Evolutionary conservation across 2,329 filamentous ascomycete species (phyloP), one percentile per base, ranked within the genome.

Genomic region (Colletotrichum sansevieriae): DNA sequence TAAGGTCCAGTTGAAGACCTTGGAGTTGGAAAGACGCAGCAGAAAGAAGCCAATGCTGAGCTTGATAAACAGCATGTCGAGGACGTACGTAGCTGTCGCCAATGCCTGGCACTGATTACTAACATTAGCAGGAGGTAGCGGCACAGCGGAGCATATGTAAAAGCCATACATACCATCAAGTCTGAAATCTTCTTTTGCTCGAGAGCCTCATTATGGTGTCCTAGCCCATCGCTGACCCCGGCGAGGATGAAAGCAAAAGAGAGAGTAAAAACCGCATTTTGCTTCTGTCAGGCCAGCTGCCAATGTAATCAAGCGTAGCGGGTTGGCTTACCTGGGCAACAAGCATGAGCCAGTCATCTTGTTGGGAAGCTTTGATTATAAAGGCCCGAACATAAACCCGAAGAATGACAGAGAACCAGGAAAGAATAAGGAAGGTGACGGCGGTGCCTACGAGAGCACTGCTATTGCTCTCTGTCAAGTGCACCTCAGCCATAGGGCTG

Each of bases 51-150:
- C 83, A 56, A 88, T 87, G 75, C 85, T 85, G 58, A 87, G 76
- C 75, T 88, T 88, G 76, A 87, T 83, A 68, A 88, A 83, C 80
- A 87, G 83, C 85, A 88, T 88, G 69, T 85, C 80, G 10, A 83
- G 70, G 51, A 87, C 77, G 63, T 87, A 87, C 2, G 82, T 82
- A 7, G 81, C 83, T 1, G 84, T 84, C 11, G 83, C 83, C 35
- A 87, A 72, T 25, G 85, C 83, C 78, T 87, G 85, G 77, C 82
- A 87, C 81, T 85, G 44, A 39, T 51, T 47, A 8, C 13, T 46
- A n/a, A n/a, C 3, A 18, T 39, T 7, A n/a, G 43, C 55, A 39
- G 56, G 39, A 15, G 12, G 29, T 13, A 13, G 22, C 3, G 9
- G 22, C 15, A 41, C 8, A 46, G 49, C n/a, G 25, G 9, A 33